Evolutionary conservation across 306 rosid genomes (phyloP), one percentile per base, ranked within the genome.

Genomic region (Vigna hirtella): DNA sequence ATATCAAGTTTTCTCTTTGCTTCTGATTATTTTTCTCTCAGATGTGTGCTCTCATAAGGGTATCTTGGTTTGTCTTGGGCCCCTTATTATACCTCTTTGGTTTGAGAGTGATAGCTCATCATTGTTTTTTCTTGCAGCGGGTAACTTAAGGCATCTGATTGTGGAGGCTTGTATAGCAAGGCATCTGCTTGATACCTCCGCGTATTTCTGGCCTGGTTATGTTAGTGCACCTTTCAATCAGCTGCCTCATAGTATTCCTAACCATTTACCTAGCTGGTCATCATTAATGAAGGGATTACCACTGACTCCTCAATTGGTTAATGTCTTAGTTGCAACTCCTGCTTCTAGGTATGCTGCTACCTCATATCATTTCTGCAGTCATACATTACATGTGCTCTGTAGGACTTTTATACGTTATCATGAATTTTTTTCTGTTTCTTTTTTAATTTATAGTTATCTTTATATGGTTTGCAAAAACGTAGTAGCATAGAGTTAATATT

Each of bases 121-220:
- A 78, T 26, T 77, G 63, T 80, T 58, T 73, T 81, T 62, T 61
- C 62, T 73, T 87, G 84, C 90, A 95, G 99, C 81, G 73, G 99
- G 99, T 76, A 95, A 93, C 87, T 73, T 95, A 84, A 84, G 94
- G 48, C 99, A 95, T 88, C 84, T 95, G 77, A 93, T 95, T 74
- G 88, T 94, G 48, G 98, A 94, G 86, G 96, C 98, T 63, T 92
- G 94, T 80, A 94, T 94, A 72, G 96, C 97, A 28, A 88, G 98
- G 87, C 88, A 90, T 64, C 80, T 94, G 68, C 81, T 94, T 45
- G 97, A 94, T 68, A 94, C 97, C 66, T 85, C 98, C 40, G 94
- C 93, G 49, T 94, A 94, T 79, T 89, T 84, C 80, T 95, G 99
- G 99, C 97, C 99, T 76, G 98, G 98, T 59, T 95, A 95, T 85